These are phyloP conservation scores for Cylindricascospora bacillispora DNA, from an alignment of 1,139 yeast genomes.

Conservation along the genomic window DNA sequence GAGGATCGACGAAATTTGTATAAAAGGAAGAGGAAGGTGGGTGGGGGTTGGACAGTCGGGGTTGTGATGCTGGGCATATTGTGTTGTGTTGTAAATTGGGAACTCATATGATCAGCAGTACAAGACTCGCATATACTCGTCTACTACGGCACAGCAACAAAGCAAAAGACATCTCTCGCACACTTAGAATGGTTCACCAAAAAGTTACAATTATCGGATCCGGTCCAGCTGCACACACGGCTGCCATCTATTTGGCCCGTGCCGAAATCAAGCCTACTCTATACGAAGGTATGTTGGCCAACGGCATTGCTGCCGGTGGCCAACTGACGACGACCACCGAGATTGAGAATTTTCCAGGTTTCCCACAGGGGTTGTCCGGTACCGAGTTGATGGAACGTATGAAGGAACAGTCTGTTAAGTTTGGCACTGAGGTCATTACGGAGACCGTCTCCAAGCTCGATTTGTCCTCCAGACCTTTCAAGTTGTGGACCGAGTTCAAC, in stretches of 20 bases:
- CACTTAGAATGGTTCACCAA: conserved; percentile 78
- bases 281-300: conserved; percentile 94
- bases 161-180: too few species aligned
- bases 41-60: too few species aligned
- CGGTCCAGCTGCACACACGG: conserved; percentile 99
- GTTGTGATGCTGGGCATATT: too few species aligned
- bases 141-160: too few species aligned
- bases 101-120: too few species aligned
- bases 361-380: conserved; percentile 90
- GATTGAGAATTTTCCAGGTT: conserved; percentile 95
- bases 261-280: conserved; percentile 91
- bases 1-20: too few species aligned
- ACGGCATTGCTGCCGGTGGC: conserved; percentile 98
- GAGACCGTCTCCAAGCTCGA: conserved; percentile 92
- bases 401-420: conserved; percentile 75
- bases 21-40: too few species aligned
- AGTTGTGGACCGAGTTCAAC: conserved; percentile 91
- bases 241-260: conserved; percentile 91
- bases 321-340: conserved; percentile 97
- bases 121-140: too few species aligned
- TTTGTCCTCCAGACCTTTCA: conserved; percentile 75
- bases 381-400: conserved; percentile 81
- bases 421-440: conserved; percentile 88
- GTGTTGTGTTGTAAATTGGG: too few species aligned
- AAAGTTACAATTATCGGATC: conserved; percentile 90